Evolutionary conservation across 495 filamentous ascomycete genomes (phyloP), one percentile per base, ranked within the genome.

Genomic region (Trichoderma erinaceum): DNA sequence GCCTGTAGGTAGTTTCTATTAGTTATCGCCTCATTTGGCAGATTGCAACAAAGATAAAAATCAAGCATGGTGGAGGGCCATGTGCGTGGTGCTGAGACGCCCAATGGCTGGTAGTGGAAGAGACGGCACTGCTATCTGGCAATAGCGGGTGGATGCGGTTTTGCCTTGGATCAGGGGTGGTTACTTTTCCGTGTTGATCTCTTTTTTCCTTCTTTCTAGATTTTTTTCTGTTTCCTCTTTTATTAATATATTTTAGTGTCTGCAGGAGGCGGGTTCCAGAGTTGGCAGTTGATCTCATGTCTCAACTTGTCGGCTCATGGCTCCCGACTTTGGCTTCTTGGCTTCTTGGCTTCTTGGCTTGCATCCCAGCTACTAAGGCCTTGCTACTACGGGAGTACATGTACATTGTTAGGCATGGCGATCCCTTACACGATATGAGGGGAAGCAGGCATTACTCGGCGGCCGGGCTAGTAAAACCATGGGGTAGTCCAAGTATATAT

Each of bases 231-330:
- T 27, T 58, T 58, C 46, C 48, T n/a, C 1, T 11, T 21, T 21
- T 8, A 11, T 21, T 21, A 21, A n/a, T 21, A 3, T 23, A 11
- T 52, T 10, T 38, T 38, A 38, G 48, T 52, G 18, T 23, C 18
- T 61, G 15, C n/a, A 56, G 21, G 1, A 27, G 25, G 35, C 35
- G 44, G 44, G 29, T 61, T 12, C 56, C 56, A 7, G 56, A 61
- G 56, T 61, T 61, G 56, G 56, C 27, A 61, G 27, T 61, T 61
- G 56, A 61, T 61, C 56, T 61, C 56, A 61, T 61, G 56, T 25
- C 29, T 25, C 11, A 13, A 7, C 50, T 7, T 32, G 56, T 16
- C 56, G 56, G 56, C 56, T 61, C 11, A 25, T 61, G 25, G 13
- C n/a, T 61, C 5, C 56, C 56, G 56, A 32, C 48, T n/a, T 52